Conservation (phyloP, 805 yeast species). For the Yarrowia yakushimensis region DNA sequence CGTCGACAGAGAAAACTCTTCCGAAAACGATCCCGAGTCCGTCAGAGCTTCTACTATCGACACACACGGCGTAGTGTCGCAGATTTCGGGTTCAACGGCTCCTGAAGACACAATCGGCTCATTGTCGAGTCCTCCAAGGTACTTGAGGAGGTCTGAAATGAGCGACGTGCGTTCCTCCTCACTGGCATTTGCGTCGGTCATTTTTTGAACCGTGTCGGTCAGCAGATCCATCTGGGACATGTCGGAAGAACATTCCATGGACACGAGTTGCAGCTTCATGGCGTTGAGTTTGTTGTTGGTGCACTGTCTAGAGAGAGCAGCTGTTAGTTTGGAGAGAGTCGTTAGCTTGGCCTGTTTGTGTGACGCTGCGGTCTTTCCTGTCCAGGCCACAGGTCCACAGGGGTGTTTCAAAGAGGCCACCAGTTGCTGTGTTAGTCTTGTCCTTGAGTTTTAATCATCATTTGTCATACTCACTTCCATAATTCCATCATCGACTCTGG, state of each 20-base stretch:
- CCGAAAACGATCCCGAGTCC: not conserved
- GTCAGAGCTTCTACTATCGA: constrained; percentile 7
- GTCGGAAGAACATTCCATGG: constrained; percentile 20
- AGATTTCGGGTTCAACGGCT: not conserved
- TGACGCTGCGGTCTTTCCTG: not conserved
- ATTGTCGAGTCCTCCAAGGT: constrained; percentile 5
- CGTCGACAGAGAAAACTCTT: not conserved
- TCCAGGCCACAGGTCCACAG: constrained; percentile 12
- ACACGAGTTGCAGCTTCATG: constrained; percentile 18
- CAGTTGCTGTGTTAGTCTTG: constrained; percentile 13
- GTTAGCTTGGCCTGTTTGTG: constrained; percentile 17
- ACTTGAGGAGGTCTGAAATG: constrained; percentile 12
- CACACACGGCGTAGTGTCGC: not conserved
- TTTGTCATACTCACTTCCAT: constrained; percentile 1
- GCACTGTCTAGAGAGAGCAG: constrained; percentile 6
- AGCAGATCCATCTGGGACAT: constrained; percentile 20
- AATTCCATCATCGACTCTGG: not conserved
- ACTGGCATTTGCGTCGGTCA: constrained; percentile 8
- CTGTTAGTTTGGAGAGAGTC: constrained; percentile 6
- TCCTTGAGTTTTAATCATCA: not conserved
- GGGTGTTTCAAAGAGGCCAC: constrained; percentile 12
- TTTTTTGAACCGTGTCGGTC: constrained; percentile 16
- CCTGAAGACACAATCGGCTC: not conserved
- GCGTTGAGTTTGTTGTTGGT: constrained; percentile 1
- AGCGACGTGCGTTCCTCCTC: not conserved